Conservation (phyloP, 768 basidiomycete genomes). For the Tricholoma terreum region DNA sequence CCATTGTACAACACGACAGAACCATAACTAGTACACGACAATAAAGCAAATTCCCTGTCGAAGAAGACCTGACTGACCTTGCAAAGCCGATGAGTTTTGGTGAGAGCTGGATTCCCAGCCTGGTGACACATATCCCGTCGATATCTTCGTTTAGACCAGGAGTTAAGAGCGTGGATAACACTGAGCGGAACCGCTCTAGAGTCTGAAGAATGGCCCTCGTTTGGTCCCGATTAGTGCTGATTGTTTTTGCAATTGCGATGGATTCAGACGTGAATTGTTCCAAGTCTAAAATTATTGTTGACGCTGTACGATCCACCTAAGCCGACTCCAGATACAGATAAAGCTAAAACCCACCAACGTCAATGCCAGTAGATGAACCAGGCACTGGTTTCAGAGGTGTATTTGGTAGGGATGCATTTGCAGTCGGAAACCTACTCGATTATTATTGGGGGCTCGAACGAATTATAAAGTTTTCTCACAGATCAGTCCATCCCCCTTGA, state of each 20-base stretch:
- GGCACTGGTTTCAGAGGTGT: conserved; percentile 24
- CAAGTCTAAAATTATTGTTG: conserved; percentile 47
- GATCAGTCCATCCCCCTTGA: conserved; percentile 70
- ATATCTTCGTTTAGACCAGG: conserved; percentile 68
- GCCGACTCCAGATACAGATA: not conserved
- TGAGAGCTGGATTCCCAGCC: conserved; percentile 47
- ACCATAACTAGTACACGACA: conserved; percentile 28
- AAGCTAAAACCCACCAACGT: conserved; percentile 20
- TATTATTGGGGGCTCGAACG: not conserved
- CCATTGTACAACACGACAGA: conserved; percentile 41
- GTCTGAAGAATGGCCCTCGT: conserved; percentile 42
- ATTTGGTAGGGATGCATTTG: conserved; percentile 17
- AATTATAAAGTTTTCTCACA: conserved; percentile 42
- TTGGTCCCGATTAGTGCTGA: conserved; percentile 44
- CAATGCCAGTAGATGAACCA: conserved; percentile 12
- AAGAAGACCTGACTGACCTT: conserved; percentile 36
- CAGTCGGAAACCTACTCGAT: conserved; percentile 16
- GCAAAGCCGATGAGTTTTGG: conserved; percentile 42
- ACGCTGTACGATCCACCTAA: conserved; percentile 32
- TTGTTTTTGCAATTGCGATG: conserved; percentile 46
- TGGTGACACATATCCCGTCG: conserved; percentile 62
- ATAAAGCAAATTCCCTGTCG: not conserved
- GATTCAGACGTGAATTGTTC: conserved; percentile 51
- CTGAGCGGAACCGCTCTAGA: conserved; percentile 51
- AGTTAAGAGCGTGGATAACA: conserved; percentile 66